Evolutionary conservation across 2,329 filamentous ascomycete species (phyloP), one percentile per base, ranked within the genome.

Genomic region (Aspergillus latus): DNA sequence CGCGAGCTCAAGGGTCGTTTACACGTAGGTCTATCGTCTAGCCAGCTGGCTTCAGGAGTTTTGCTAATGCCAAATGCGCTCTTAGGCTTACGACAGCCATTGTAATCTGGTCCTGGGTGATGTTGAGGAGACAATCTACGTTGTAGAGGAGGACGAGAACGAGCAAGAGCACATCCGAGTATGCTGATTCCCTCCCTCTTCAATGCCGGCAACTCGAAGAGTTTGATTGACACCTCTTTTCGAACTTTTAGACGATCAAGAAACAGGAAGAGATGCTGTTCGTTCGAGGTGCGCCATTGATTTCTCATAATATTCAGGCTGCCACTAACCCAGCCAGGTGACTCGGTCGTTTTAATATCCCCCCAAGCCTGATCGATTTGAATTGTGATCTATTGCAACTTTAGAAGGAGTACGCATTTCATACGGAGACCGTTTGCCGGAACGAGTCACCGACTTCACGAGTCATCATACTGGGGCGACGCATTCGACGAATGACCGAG

Each of bases 221-320:
- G 36, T 52, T 49, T 21, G 9, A 9, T 43, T 42, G 21, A 48
- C 45, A 54, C 28, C 2, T 36, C 30, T 15, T 46, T 50, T 10
- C 44, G 32, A 4, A 8, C 49, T 48, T 51, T 10, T 61, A 96
- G 89, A 96, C 92, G 11, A 86, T 94, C 61, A 96, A 93, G 78
- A 96, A 96, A 77, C 95, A 97, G 75, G 95, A 92, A 43, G 94
- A 97, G 73, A 99, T 99, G 94, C 79, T 99, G 16, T 99, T 99
- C 73, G 93, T 99, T 57, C 83, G 94, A 89, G 93, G 92, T 93
- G 78, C 61, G 83, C 74, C n/a, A 3, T 16, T 36, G 34, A 21
- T 11, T 36, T 8, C n/a, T 32, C 28, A 26, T 21, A 11, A n/a
- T 28, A 10, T 42, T 10, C 16, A 13, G 34, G 30, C 32, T 28